Evolutionary conservation across 306 rosid species (phyloP), one percentile per base, ranked within the genome.

Genomic region (Lotus japonicus): DNA sequence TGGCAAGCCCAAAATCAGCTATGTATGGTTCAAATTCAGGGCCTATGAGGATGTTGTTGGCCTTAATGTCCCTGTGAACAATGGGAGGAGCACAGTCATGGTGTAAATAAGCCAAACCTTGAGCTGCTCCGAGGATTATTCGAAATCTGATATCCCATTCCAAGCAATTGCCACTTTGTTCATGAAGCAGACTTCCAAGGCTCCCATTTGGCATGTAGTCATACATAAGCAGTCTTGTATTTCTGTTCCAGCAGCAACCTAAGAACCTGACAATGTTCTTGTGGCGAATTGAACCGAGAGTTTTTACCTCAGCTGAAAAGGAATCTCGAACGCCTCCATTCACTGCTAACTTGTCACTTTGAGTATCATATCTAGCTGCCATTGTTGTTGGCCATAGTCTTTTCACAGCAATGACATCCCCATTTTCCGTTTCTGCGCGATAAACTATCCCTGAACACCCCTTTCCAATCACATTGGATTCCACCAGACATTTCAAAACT

Each of bases 181-280:
- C 95, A 58, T 89, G 96, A 12, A 92, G 90, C 16, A 89, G 46
- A 58, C 95, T 74, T 16, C 98, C 98, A 54, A 92, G 85, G 64
- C 98, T 92, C 50, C 98, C 98, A 84, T 92, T 92, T 9, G 88
- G 72, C 95, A 89, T 85, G 71, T 89, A 92, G 49, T 92, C 96
- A 62, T 92, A 92, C 96, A 92, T 89, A 3, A 92, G 87, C 62
- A 92, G 49, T 43, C 86, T 85, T 11, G 92, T 89, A 68, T 58
- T 82, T 49, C 72, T 70, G 54, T 92, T 89, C 95, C 95, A 85
- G 68, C 95, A 87, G 78, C 96, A 92, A 16, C 98, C 98, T 26
- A 89, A 72, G 83, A 92, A 87, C 81, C 92, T 82, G 5, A 92
- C 98, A 33, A 92, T 92, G 82, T 92, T 92, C 85, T 89, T 89